Percentiles rank a stretch among this genome's conserved stretches.
Conservation (phyloP, 2,329 filamentous ascomycete genomes). For the Aspergillus flavus region DNA sequence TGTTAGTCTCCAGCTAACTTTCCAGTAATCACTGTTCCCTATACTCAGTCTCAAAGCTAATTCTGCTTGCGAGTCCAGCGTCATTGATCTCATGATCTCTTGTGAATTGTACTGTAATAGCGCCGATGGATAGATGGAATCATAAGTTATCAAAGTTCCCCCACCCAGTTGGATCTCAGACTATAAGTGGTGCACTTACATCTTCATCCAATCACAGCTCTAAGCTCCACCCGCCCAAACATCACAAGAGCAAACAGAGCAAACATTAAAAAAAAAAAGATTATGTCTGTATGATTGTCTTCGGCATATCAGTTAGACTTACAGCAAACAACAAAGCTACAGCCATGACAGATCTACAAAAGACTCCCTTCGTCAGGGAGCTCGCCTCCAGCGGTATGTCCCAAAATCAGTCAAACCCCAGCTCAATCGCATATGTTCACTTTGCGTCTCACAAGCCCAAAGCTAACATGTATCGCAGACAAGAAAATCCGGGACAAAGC, state of each 20-base stretch:
- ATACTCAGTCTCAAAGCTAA: background rate
- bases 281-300: background rate
- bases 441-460: background rate
- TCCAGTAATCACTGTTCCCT: background rate
- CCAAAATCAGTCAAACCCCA: background rate
- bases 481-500: conserved; percentile 76
- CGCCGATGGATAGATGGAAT: background rate
- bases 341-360: conserved; percentile 45
- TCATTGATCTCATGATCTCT: background rate
- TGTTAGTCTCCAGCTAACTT: too few species aligned
- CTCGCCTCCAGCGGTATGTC: conserved; percentile 76
- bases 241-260: conserved; percentile 13
- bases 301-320: background rate
- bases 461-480: conserved; percentile 56
- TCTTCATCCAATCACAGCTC: conserved; percentile 12
- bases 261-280: conserved; percentile 17
- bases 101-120: background rate
- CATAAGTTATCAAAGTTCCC: background rate
- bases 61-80: background rate
- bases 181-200: background rate
- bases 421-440: background rate
- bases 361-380: conserved; percentile 75
- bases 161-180: background rate
- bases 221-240: background rate
- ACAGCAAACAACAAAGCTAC: conserved; percentile 16